phyloP scores from a whole-genome alignment of 352 stramenopile genomes.

The Discostella stelligera region DNA sequence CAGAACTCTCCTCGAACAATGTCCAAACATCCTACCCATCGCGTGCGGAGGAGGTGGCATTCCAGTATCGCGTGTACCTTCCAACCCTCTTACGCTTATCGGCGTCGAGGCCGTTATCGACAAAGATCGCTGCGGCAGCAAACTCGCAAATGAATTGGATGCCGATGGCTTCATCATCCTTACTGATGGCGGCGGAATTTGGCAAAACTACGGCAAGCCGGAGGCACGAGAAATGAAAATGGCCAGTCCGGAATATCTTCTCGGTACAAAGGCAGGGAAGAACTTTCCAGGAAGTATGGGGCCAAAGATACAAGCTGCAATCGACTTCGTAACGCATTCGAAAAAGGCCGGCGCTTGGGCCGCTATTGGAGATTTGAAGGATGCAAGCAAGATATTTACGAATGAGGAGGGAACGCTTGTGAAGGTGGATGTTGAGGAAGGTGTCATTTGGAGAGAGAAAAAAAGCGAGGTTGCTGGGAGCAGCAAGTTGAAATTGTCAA shows the following conservation, averaged over 20 bases:
- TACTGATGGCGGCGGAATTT: slow-evolving; percentile 79
- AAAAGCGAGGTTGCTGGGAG: slow-evolving; percentile 18
- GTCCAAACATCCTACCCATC: slow-evolving; percentile 59
- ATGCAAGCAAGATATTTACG: slow-evolving; percentile 65
- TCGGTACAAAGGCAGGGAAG: slow-evolving; percentile 68
- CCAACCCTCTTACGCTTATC: slow-evolving; percentile 59
- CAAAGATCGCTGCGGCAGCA: slow-evolving; percentile 68
- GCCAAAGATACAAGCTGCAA: slow-evolving; percentile 73
- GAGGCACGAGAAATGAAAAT: slow-evolving; percentile 69
- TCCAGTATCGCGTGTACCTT: slow-evolving; percentile 63
- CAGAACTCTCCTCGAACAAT: slow-evolving; percentile 57
- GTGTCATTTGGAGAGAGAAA: slow-evolving; percentile 58
- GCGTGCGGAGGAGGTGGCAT: slow-evolving; percentile 73
- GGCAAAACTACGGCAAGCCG: slow-evolving; percentile 78
- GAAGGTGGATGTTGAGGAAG: slow-evolving; percentile 50
- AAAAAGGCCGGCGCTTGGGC: slow-evolving; percentile 56
- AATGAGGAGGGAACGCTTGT: slow-evolving; percentile 73
- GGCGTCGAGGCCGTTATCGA: slow-evolving; percentile 78
- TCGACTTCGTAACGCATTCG: slow-evolving; percentile 69
- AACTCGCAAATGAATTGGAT: slow-evolving; percentile 66
- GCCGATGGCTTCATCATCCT: slow-evolving; percentile 79
- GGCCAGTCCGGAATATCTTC: slow-evolving; percentile 69
- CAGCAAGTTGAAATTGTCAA: slow-evolving; percentile 40
- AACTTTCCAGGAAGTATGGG: slow-evolving; percentile 77
- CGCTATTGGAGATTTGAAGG: slow-evolving; percentile 75